Base-by-base conservation (phyloP, 2,329 filamentous ascomycete genomes). In the Annulohypoxylon truncatum region DNA sequence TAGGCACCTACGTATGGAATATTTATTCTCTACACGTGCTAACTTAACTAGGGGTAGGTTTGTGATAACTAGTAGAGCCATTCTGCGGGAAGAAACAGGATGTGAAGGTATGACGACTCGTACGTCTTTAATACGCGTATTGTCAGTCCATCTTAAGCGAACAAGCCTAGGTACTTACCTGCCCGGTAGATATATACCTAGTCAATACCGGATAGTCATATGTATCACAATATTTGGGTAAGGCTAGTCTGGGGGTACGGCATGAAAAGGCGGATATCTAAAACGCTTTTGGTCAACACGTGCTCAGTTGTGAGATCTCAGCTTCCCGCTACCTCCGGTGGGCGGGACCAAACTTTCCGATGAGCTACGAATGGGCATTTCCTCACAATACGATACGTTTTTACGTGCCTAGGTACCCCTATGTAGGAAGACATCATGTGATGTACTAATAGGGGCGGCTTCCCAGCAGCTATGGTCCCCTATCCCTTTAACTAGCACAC, bases 201-300 rank as follows among this genome's bases (percentile, higher is more conserved):
- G n/a, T n/a, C n/a, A n/a, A n/a, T n/a, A n/a, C n/a, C n/a, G n/a
- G n/a, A n/a, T n/a, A n/a, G n/a, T n/a, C n/a, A n/a, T n/a, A n/a
- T 33, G 12, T 13, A 33, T 33, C 20, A 31, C 24, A 13, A 26
- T n/a, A 24, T 29, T 50, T 8, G 47, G 12, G 20, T 13, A 22
- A 18, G 6, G 15, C 10, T 24, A 22, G 8, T 28, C 40, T 26
- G 12, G 38, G n/a, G 9, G 28, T 13, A 33, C n/a, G 33, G 48
- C 46, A 51, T 31, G 44, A 61, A 56, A 24, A 35, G 3, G n/a
- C 51, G 59, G 59, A 61, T 44, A n/a, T 24, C 18, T 26, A 44
- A 26, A 20, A 28, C n/a, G 20, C 44, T 33, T 28, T 26, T 31
- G 31, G 50, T 3, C 12, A 29, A 4, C 38, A 42, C 38, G 18